Evolutionary conservation across 1,284 basidiomycete genomes (phyloP).

Genomic region (Pseudozyma sp.): DNA sequence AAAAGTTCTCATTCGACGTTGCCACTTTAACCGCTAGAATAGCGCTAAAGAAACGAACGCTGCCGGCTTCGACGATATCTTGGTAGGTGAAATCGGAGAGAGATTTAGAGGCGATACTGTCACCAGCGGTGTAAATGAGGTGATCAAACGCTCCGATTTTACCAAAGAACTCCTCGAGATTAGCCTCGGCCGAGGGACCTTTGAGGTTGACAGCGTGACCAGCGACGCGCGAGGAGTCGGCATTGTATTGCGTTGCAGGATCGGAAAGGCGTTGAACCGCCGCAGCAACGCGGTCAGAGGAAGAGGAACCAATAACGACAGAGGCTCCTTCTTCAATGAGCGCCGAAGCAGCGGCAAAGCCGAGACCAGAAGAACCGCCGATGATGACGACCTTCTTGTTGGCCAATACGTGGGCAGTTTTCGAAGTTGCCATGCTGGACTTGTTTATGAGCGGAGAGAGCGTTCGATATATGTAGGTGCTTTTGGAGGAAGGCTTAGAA

Average conservation of each 20-base stretch:
- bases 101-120: slow-evolving; percentile 12
- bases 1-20: slow-evolving; percentile 1
- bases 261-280: slow-evolving; percentile 37
- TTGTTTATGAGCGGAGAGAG: no score
- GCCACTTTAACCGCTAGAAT: slow-evolving; percentile 43
- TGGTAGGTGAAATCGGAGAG: slow-evolving; percentile 27
- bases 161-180: slow-evolving; percentile 26
- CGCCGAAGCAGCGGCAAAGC: slow-evolving; percentile 41
- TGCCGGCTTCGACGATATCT: slow-evolving; percentile 25
- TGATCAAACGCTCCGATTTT: slow-evolving; percentile 46
- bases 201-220: slow-evolving; percentile 39
- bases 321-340: slow-evolving; percentile 51
- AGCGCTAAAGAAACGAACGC: slow-evolving; percentile 26
- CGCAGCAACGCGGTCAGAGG: slow-evolving; percentile 8
- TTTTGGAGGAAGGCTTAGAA: no score
- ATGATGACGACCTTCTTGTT: slow-evolving; percentile 45
- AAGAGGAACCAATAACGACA: slow-evolving; percentile 43
- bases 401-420: slow-evolving; percentile 5
- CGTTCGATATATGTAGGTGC: no score
- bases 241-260: slow-evolving; percentile 40
- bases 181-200: slow-evolving; percentile 19
- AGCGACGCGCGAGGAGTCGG: slow-evolving; percentile 27
- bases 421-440: slow-evolving; percentile 20
- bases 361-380: slow-evolving; percentile 49
- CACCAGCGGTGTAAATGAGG: slow-evolving; percentile 49